Evolutionary conservation across 495 filamentous ascomycete genomes (phyloP).

Genomic region (Umbilicaria muhlenbergii): DNA sequence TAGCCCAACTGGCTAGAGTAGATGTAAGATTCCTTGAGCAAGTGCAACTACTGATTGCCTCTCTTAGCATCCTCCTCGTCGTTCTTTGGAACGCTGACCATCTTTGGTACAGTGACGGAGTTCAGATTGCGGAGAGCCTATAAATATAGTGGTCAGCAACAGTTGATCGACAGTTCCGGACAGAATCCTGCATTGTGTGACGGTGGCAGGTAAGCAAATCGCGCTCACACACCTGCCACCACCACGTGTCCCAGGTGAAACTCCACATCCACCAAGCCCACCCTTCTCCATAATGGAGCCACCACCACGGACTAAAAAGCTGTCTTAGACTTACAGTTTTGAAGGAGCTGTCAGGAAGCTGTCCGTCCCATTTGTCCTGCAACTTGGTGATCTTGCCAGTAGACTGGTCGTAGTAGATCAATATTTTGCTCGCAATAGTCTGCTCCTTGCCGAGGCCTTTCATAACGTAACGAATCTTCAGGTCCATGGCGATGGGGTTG

Average conservation of each 20-base stretch:
- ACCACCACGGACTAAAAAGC: constrained; percentile 22
- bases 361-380: constrained; percentile 41
- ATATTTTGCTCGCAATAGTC: constrained; percentile 31
- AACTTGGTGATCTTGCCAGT: constrained; percentile 33
- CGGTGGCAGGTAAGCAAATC: not conserved
- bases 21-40: not conserved
- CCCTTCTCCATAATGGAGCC: constrained; percentile 20
- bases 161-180: not conserved
- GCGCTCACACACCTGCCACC: constrained; percentile 16
- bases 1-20: too few species aligned
- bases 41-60: constrained; percentile 10
- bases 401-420: constrained; percentile 25
- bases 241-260: constrained; percentile 17
- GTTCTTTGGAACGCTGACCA: constrained; percentile 41
- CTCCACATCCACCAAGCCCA: constrained; percentile 25
- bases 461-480: constrained; percentile 35
- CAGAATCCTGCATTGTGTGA: not conserved
- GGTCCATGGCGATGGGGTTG: constrained; percentile 37
- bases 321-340: constrained; percentile 28
- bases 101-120: constrained; percentile 33
- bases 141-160: constrained; percentile 6
- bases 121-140: constrained; percentile 42
- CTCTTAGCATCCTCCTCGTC: constrained; percentile 32
- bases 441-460: constrained; percentile 36
- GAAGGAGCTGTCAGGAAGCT: constrained; percentile 30